These are phyloP conservation scores for Mortierella sp. DNA, from an alignment of 371 early-diverging fungal genomes.

Conservation along the genomic window DNA sequence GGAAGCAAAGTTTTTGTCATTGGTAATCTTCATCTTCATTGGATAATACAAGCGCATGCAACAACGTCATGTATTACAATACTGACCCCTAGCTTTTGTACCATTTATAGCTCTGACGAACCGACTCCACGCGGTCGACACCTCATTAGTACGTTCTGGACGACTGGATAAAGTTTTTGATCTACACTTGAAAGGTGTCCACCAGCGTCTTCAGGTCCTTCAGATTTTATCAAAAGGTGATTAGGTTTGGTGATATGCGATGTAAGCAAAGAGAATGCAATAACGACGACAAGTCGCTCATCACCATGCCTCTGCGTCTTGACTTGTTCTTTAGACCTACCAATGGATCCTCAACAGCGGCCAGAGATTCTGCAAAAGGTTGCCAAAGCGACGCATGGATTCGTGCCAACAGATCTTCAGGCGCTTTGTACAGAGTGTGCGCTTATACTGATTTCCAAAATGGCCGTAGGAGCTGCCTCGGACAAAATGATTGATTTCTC, in stretches of 20 bases:
- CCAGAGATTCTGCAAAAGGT: constrained; percentile 78
- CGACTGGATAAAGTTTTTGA: constrained; percentile 68
- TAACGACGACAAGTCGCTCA: not conserved
- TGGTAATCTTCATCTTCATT: constrained; percentile 52
- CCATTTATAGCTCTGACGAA: constrained; percentile 63
- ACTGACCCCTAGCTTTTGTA: not conserved
- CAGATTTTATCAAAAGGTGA: constrained; percentile 65
- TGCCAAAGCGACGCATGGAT: constrained; percentile 96
- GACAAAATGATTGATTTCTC: constrained; percentile 21
- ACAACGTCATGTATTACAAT: not conserved
- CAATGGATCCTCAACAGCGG: constrained; percentile 63
- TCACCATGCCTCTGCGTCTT: not conserved
- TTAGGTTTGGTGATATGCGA: not conserved
- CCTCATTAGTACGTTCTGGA: constrained; percentile 68
- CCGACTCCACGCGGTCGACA: constrained; percentile 67
- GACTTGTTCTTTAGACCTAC: constrained; percentile 59
- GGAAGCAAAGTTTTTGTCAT: constrained; percentile 62
- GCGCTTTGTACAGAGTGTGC: constrained; percentile 71
- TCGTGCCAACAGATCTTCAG: constrained; percentile 81
- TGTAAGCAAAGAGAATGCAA: not conserved
- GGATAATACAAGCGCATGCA: not conserved
- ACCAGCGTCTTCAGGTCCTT: constrained; percentile 62
- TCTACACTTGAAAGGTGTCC: constrained; percentile 60
- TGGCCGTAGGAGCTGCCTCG: constrained; percentile 1
- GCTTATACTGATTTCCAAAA: constrained; percentile 59